A percentile compares a stretch with the other conserved stretches of the same genome.
These are phyloP conservation scores for Margaritispora aquatica DNA, from an alignment of 495 filamentous ascomycete species.

Conservation along the genomic window DNA sequence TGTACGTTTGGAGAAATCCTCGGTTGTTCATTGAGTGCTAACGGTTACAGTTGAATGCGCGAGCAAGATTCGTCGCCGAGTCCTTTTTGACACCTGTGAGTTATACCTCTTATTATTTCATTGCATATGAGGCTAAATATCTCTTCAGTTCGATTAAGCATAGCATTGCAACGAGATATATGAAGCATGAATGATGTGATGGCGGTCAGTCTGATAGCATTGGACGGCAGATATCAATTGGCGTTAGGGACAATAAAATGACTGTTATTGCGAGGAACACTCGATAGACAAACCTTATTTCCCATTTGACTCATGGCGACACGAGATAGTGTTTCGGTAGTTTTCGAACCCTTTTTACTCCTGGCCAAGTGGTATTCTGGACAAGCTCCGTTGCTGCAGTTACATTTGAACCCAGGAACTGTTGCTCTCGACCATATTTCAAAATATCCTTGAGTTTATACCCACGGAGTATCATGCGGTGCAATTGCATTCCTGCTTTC, in stretches of 20 bases:
- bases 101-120: not conserved
- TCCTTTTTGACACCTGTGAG: constrained; percentile 94
- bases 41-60: constrained; percentile 76
- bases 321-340: too few relatives aligned
- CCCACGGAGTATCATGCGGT: too few relatives aligned
- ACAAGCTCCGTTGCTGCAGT: too few relatives aligned
- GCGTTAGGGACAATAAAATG: constrained; percentile 3
- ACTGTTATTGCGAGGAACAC: too few relatives aligned
- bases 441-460: too few relatives aligned
- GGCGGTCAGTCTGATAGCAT: not conserved
- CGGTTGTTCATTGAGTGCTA: constrained; percentile 14
- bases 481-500: too few relatives aligned
- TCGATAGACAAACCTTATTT: too few relatives aligned
- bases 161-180: not conserved
- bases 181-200: not conserved
- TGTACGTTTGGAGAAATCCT: constrained; percentile 46
- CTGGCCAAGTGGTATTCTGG: too few relatives aligned
- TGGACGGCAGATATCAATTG: not conserved
- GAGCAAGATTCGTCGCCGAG: constrained; percentile 96
- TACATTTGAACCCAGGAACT: too few relatives aligned
- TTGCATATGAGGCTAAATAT: not conserved
- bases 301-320: too few relatives aligned
- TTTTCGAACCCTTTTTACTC: too few relatives aligned
- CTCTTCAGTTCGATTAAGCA: constrained; percentile 1
- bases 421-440: too few relatives aligned